Conservation (phyloP, 306 rosid genomes). For the Sindora glabra region DNA sequence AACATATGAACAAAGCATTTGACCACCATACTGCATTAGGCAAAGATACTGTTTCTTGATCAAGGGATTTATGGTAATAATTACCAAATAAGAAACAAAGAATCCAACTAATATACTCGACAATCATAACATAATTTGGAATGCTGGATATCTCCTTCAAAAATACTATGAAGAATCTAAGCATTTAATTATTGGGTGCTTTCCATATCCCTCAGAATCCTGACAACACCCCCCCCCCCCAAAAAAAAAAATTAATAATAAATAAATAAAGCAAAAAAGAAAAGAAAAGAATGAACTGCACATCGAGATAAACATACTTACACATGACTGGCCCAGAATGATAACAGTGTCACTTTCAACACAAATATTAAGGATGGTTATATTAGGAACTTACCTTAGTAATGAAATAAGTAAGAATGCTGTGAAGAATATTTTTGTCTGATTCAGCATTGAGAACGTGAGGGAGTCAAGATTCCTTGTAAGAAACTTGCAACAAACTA, state of each 20-base stretch:
- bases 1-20: not conserved
- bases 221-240: not conserved
- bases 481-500: slow-evolving; percentile 92
- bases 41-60: not conserved
- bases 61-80: not conserved
- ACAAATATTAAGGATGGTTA: not conserved
- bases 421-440: slow-evolving; percentile 88
- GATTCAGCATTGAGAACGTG: slow-evolving; percentile 91
- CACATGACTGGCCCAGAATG: too few species aligned
- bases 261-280: too few species aligned
- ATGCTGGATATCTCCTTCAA: not conserved
- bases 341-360: not conserved
- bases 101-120: not conserved
- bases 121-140: not conserved
- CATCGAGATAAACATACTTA: too few species aligned
- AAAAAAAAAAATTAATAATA: too few species aligned
- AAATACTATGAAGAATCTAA: not conserved
- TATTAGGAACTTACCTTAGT: slow-evolving; percentile 51
- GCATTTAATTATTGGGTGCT: not conserved
- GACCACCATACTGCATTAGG: not conserved
- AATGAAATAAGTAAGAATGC: slow-evolving; percentile 75
- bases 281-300: too few species aligned
- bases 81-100: not conserved
- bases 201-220: not conserved
- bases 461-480: slow-evolving; percentile 93